phyloP scores from a whole-genome alignment of 805 yeast genomes.

The Yarrowia keelungensis region DNA sequence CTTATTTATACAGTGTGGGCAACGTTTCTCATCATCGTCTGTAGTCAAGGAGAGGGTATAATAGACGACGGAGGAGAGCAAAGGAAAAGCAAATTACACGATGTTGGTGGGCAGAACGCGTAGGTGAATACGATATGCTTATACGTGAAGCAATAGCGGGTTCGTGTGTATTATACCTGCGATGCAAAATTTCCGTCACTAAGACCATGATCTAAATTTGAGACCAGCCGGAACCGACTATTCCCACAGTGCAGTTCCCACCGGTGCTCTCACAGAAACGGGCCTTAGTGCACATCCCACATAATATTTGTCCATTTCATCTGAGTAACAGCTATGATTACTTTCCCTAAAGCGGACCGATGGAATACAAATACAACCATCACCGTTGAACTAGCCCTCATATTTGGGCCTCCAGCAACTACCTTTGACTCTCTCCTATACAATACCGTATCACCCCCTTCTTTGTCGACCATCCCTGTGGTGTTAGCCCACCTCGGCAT shows the following conservation, averaged over 20 bases:
- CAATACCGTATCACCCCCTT: not conserved
- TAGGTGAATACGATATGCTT: not conserved
- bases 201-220: slow-evolving; percentile 5
- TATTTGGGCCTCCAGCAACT: not conserved
- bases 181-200: slow-evolving; percentile 9
- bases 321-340: not conserved
- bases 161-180: not conserved
- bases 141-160: no score
- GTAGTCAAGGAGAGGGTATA: not conserved
- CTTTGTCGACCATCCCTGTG: slow-evolving; percentile 18
- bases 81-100: not conserved
- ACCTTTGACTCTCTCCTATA: not conserved
- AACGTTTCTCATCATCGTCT: not conserved
- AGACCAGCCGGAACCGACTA: slow-evolving; percentile 31
- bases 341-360: not conserved
- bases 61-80: not conserved
- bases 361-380: not conserved
- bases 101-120: not conserved
- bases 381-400: slow-evolving; percentile 9
- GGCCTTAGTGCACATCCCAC: slow-evolving; percentile 2
- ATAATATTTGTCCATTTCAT: not conserved
- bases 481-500: slow-evolving; percentile 30
- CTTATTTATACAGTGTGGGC: not conserved
- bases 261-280: not conserved
- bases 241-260: not conserved